Percentiles rank a stretch among this genome's conserved stretches.
Conservation (phyloP, 2,329 filamentous ascomycete species). For the Thielaviopsis populi region DNA sequence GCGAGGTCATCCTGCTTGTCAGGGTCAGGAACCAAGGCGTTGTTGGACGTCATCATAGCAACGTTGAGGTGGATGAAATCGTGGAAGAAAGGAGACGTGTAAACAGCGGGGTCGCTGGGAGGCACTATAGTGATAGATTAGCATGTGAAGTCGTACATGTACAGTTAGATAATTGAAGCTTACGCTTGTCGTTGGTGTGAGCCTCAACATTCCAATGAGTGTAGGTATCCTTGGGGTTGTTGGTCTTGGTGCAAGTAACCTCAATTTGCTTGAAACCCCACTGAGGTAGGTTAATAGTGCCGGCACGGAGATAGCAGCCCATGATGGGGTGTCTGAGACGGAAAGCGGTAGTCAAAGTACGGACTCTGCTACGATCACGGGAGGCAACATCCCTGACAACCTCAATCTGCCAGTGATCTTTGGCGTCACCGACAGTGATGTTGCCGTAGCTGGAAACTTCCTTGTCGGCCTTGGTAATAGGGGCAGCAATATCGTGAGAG, state of each 20-base stretch:
- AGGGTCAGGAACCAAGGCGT: constrained; percentile 89
- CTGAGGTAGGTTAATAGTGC: constrained; percentile 90
- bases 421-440: constrained; percentile 84
- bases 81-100: constrained; percentile 93
- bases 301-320: constrained; percentile 86
- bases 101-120: constrained; percentile 72
- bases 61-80: constrained; percentile 98
- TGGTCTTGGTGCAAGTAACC: constrained; percentile 83
- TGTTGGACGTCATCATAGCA: constrained; percentile 99
- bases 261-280: constrained; percentile 99
- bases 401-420: constrained; percentile 94
- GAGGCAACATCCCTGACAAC: constrained; percentile 82
- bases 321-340: constrained; percentile 68
- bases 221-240: constrained; percentile 82
- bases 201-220: constrained; percentile 99
- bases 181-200: constrained; percentile 84
- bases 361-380: constrained; percentile 66
- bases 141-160: constrained; percentile 19
- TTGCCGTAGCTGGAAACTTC: constrained; percentile 97
- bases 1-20: constrained; percentile 98
- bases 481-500: constrained; percentile 79
- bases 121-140: constrained; percentile 48
- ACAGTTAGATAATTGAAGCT: constrained; percentile 27
- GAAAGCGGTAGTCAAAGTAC: constrained; percentile 88
- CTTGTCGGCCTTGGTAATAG: constrained; percentile 73